Evolutionary conservation across 345 rosid genomes (phyloP).

Genomic region (Excoecaria cochinchinensis): DNA sequence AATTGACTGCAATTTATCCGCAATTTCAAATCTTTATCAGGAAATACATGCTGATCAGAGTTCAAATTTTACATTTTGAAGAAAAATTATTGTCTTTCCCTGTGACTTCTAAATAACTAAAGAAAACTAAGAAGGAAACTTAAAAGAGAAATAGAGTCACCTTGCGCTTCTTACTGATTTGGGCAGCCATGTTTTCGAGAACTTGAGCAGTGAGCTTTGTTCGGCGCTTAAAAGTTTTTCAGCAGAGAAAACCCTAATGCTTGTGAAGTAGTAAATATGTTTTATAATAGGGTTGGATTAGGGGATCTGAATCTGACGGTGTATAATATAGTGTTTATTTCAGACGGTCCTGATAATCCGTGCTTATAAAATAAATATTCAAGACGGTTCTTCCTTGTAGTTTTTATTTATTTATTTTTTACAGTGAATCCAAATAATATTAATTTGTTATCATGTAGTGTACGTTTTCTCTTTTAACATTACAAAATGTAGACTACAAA

Average conservation of each 20-base stretch:
- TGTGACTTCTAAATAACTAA: neutral
- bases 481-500: too few relatives aligned
- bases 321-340: too few relatives aligned
- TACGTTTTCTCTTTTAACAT: too few relatives aligned
- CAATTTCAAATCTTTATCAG: neutral
- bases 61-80: neutral
- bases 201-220: neutral
- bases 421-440: too few relatives aligned
- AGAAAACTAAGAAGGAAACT: neutral
- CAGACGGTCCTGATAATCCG: neutral
- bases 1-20: neutral
- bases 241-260: neutral
- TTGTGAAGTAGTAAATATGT: neutral
- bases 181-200: conserved; percentile 23
- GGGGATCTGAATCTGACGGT: neutral
- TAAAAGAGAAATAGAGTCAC: neutral
- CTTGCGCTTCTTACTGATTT: conserved; percentile 33
- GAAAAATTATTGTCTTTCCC: neutral
- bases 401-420: too few relatives aligned
- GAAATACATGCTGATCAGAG: neutral
- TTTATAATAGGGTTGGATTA: neutral
- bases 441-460: too few relatives aligned
- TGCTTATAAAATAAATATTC: neutral
- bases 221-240: conserved; percentile 8
- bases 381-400: too few relatives aligned